Evolutionary conservation across 169 alveolate genomes (phyloP), one percentile per base, ranked within the genome.

Genomic region (Eimeria tenella): DNA sequence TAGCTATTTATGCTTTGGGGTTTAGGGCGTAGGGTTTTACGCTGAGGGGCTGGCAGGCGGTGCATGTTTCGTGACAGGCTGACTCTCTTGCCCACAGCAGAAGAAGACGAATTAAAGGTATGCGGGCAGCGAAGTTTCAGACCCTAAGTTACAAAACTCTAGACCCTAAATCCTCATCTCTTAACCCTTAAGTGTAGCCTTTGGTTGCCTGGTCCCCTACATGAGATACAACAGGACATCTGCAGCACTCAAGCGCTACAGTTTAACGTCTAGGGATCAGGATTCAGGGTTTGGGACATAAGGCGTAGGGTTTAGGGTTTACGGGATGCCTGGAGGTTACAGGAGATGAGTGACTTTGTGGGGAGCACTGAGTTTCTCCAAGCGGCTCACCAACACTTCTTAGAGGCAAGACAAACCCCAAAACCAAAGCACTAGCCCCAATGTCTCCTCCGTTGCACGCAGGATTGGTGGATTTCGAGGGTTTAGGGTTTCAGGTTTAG

Each of bases 371-470:
- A 74, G 13, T 74, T 74, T 19, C 84, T 74, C 84, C 6, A 74
- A 21, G 84, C 84, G 21, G 84, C 84, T 4, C 84, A 74, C 25
- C 42, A 42, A 52, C 84, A 56, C 62, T 25, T 74, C 15, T 74
- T 74, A 50, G 84, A 74, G 84, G 84, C 84, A 50, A 23, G 84
- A 53, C 19, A 74, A 74, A 74, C 84, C 84, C 84, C 42, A 74
- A 74, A 74, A 53, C 84, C 60, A 25, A 42, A 65, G 4, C 75
- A 11, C 75, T 65, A 65, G 19, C 9, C 62, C 84, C 52, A 8
- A n/a, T 15, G 10, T 0, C 60, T 17, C 50, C 8, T 74, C 23
- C 62, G 31, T 2, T 8, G 84, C 84, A 4, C 62, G 13, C 6
- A 9, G 17, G 55, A 10, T 42, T 53, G 8, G 15, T 15, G 6